These are phyloP conservation scores for Pseudozyma thailandica DNA, from an alignment of 1,284 basidiomycete genomes.

Conservation along the genomic window DNA sequence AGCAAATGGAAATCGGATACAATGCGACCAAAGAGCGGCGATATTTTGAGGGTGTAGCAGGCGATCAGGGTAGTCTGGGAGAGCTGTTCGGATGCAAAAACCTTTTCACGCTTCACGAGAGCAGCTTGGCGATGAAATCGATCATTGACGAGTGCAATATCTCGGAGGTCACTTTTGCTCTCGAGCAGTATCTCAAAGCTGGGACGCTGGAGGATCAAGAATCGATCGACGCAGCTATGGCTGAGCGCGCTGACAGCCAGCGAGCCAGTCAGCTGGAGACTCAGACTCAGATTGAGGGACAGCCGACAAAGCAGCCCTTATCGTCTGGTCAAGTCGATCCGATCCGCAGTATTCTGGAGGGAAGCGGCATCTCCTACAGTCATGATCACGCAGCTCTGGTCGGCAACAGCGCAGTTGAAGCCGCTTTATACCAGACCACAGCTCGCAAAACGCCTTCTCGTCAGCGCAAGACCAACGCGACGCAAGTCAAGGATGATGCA, in stretches of 20 bases:
- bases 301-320: neutral
- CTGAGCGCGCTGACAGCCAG: slow-evolving; percentile 20
- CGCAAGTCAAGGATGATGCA: neutral
- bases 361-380: slow-evolving; percentile 34
- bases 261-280: slow-evolving; percentile 1
- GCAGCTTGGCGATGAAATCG: slow-evolving; percentile 40
- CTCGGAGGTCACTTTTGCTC: slow-evolving; percentile 36
- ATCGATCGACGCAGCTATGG: slow-evolving; percentile 16
- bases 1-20: slow-evolving; percentile 87
- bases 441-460: slow-evolving; percentile 3
- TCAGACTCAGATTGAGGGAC: neutral
- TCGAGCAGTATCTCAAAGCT: slow-evolving; percentile 26
- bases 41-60: slow-evolving; percentile 83
- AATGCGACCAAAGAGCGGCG: slow-evolving; percentile 69
- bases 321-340: slow-evolving; percentile 8
- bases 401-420: slow-evolving; percentile 31
- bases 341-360: slow-evolving; percentile 29
- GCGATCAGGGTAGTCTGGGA: slow-evolving; percentile 77
- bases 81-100: slow-evolving; percentile 85
- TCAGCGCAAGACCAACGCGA: slow-evolving; percentile 4
- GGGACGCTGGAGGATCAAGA: slow-evolving; percentile 18
- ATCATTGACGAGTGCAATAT: slow-evolving; percentile 57
- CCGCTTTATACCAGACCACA: slow-evolving; percentile 16
- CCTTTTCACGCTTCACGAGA: slow-evolving; percentile 82
- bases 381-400: slow-evolving; percentile 34